Evolutionary conservation across 495 filamentous ascomycete species (phyloP).

Genomic region (Pyronema domesticum): DNA sequence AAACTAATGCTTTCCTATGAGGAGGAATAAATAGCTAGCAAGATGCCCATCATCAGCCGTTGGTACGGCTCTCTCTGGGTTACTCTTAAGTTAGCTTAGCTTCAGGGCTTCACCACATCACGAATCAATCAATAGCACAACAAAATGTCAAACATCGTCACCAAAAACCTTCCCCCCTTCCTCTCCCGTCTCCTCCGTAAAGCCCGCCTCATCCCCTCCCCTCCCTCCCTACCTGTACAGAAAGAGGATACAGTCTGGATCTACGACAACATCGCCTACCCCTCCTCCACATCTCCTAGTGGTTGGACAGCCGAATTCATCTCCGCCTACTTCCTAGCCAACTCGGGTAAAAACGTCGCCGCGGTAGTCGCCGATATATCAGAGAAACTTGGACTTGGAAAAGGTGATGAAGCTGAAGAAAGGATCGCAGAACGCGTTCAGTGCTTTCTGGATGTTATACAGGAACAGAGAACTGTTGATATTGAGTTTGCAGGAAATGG

Average conservation of each 20-base stretch:
- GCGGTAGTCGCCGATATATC: conserved; percentile 53
- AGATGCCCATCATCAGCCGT: no score
- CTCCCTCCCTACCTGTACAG: conserved; percentile 8
- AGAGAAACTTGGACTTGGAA: conserved; percentile 46
- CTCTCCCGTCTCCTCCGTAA: conserved; percentile 1
- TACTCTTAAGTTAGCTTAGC: no score
- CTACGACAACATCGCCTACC: conserved; percentile 76
- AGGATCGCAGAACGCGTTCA: conserved; percentile 52
- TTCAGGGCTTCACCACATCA: no score
- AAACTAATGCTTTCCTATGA: no score
- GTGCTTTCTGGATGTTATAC: conserved; percentile 58
- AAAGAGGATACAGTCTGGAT: conserved; percentile 58
- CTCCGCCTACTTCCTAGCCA: conserved; percentile 55
- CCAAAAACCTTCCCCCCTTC: not conserved
- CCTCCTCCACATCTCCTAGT: conserved; percentile 25
- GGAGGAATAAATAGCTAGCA: no score
- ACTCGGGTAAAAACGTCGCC: conserved; percentile 46
- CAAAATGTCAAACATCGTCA: not conserved
- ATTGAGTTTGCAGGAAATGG: conserved; percentile 32
- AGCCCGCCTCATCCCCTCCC: not conserved
- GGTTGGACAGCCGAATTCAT: conserved; percentile 68
- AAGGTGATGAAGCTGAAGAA: conserved; percentile 40
- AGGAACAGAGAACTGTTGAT: conserved; percentile 46
- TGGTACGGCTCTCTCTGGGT: no score
- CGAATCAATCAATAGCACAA: no score